Evolutionary conservation across 495 filamentous ascomycete genomes (phyloP).

Genomic region (Penicillium samsonianum): DNA sequence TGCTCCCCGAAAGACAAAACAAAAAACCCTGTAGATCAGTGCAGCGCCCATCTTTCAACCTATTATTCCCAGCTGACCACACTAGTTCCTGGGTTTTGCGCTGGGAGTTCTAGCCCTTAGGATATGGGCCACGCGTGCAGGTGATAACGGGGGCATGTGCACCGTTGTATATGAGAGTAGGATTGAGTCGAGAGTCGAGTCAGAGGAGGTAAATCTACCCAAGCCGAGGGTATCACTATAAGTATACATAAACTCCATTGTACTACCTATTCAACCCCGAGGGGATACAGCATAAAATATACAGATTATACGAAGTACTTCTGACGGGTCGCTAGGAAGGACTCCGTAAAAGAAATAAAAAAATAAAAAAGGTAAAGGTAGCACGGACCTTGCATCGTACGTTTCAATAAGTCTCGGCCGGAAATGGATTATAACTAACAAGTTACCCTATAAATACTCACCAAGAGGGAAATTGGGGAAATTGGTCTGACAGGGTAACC

Average conservation of each 20-base stretch:
- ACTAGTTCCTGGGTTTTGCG: not conserved
- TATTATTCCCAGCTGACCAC: not conserved
- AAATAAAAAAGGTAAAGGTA: not conserved
- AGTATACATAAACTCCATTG: not conserved
- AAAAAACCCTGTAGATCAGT: conserved; percentile 22
- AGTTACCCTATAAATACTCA: not conserved
- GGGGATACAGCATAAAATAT: not conserved
- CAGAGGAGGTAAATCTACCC: not conserved
- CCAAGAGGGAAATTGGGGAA: not conserved
- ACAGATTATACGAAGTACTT: too few species aligned
- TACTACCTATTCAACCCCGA: not conserved
- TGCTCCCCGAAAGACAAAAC: conserved; percentile 16
- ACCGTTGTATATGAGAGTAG: conserved; percentile 11
- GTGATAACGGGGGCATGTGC: not conserved
- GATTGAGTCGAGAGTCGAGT: not conserved
- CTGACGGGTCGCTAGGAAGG: not conserved
- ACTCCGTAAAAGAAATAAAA: not conserved
- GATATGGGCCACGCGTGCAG: conserved; percentile 13
- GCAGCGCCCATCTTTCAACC: conserved; percentile 11
- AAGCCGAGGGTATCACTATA: not conserved
- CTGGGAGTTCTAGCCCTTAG: conserved; percentile 21
- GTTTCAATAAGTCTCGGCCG: conserved; percentile 3
- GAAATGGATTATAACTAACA: not conserved
- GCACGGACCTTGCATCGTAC: conserved; percentile 15
- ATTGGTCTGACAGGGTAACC: conserved; percentile 4